phyloP scores from a whole-genome alignment of 768 basidiomycete species.

The Boletus bicolor region DNA sequence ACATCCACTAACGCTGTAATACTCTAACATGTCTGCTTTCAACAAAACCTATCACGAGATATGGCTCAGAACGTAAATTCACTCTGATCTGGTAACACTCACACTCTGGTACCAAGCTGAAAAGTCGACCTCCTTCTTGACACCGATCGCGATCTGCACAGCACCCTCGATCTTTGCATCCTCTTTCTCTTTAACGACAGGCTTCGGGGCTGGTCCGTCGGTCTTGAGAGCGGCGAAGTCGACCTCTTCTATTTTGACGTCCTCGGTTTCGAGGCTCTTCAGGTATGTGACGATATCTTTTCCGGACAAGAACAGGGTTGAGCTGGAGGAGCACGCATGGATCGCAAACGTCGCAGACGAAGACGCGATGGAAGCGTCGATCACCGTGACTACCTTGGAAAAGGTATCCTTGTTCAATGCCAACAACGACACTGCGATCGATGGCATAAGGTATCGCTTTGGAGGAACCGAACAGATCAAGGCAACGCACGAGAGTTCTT shows the following conservation, averaged over 20 bases:
- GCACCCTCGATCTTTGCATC: constrained; percentile 83
- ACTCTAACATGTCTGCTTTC: constrained; percentile 98
- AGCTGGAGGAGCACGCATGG: constrained; percentile 65
- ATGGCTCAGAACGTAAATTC: constrained; percentile 5
- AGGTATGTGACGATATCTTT: constrained; percentile 72
- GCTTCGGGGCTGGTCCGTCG: constrained; percentile 36
- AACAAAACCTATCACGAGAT: constrained; percentile 70
- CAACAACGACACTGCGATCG: constrained; percentile 70
- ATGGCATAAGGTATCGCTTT: not conserved
- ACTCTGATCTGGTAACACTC: constrained; percentile 21
- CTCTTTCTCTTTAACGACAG: constrained; percentile 57
- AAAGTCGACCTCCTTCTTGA: constrained; percentile 96
- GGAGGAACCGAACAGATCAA: not conserved
- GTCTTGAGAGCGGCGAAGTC: constrained; percentile 65
- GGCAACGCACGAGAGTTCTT: constrained; percentile 79
- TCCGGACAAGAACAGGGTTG: constrained; percentile 78
- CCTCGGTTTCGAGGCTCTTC: constrained; percentile 63
- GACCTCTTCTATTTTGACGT: constrained; percentile 63
- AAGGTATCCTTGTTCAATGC: constrained; percentile 64
- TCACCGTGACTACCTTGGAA: constrained; percentile 66
- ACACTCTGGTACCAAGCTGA: constrained; percentile 92
- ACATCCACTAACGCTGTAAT: constrained; percentile 97
- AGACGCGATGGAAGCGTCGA: constrained; percentile 76
- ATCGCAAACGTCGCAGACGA: constrained; percentile 66
- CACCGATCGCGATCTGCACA: constrained; percentile 88